Conservation (phyloP, 1,284 basidiomycete species). For the Rhodotorula sp. region DNA sequence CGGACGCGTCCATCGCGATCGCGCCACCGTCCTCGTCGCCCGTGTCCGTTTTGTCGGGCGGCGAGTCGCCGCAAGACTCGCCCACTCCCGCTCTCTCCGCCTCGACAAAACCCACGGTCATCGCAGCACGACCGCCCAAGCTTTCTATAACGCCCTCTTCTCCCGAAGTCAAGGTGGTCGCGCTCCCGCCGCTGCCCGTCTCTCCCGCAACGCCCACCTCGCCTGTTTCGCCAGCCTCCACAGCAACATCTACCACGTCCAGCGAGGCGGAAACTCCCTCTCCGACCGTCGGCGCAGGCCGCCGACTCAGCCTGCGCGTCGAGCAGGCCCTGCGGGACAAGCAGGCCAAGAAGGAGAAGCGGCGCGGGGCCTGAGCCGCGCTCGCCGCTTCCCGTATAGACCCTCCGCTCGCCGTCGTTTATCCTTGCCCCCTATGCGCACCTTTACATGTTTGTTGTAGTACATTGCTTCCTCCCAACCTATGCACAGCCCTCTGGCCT, state of each 20-base stretch:
- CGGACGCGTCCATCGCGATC: background rate
- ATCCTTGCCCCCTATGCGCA: no score
- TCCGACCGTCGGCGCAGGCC: conserved; percentile 5
- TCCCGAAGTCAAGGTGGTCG: no score
- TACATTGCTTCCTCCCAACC: no score
- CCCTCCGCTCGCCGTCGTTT: no score
- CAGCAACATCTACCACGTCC: background rate
- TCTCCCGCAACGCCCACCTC: background rate
- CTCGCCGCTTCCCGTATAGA: no score
- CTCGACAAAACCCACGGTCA: no score
- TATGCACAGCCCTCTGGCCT: no score
- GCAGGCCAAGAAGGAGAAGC: background rate
- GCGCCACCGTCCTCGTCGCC: background rate
- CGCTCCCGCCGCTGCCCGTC: background rate
- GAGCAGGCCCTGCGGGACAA: conserved; percentile 7
- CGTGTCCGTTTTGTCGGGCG: background rate
- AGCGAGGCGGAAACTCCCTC: background rate
- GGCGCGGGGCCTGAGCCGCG: background rate
- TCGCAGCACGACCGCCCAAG: background rate
- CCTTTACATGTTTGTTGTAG: no score
- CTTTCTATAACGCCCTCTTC: background rate
- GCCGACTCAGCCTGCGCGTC: conserved; percentile 10
- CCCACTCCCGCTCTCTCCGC: conserved; percentile 1
- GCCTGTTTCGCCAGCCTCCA: background rate
- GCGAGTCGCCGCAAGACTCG: conserved; percentile 14